Evolutionary conservation across 1,139 yeast species (phyloP).

Genomic region (Hemisphaericaspora subhashii): DNA sequence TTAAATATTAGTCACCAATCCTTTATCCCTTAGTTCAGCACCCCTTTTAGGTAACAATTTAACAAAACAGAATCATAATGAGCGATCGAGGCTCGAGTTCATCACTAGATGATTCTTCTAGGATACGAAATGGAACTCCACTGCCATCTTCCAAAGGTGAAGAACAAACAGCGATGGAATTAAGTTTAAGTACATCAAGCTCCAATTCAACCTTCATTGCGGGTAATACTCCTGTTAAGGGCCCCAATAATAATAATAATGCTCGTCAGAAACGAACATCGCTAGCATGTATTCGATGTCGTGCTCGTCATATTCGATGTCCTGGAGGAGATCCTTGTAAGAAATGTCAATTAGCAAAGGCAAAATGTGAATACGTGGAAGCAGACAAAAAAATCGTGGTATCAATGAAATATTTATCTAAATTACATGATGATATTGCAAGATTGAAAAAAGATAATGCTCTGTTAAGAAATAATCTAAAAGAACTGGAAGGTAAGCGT

Average conservation of each 20-base stretch:
- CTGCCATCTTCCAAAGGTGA: neutral
- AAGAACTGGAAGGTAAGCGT: slow-evolving; percentile 24
- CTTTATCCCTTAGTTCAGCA: neutral
- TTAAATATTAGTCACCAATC: neutral
- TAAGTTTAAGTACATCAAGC: slow-evolving; percentile 4
- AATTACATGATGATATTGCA: slow-evolving; percentile 67
- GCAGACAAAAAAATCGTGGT: slow-evolving; percentile 79
- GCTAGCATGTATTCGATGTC: slow-evolving; percentile 65
- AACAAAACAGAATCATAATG: no score
- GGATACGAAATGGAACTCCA: neutral
- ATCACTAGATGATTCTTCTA: neutral
- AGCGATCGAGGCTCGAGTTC: slow-evolving; percentile 5
- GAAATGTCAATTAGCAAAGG: slow-evolving; percentile 58
- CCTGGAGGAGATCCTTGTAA: slow-evolving; percentile 80
- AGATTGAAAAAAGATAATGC: slow-evolving; percentile 55
- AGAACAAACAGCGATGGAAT: slow-evolving; percentile 6
- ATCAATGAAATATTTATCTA: slow-evolving; percentile 69
- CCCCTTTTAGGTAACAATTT: no score
- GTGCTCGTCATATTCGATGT: slow-evolving; percentile 75
- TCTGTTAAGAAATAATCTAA: slow-evolving; percentile 46
- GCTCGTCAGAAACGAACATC: slow-evolving; percentile 32
- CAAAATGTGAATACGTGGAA: slow-evolving; percentile 73
- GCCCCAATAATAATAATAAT: neutral
- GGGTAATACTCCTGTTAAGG: neutral
- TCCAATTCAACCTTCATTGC: slow-evolving; percentile 4